These are phyloP conservation scores for Cerioporus squamosus DNA, from an alignment of 1,284 basidiomycete genomes.

Conservation along the genomic window DNA sequence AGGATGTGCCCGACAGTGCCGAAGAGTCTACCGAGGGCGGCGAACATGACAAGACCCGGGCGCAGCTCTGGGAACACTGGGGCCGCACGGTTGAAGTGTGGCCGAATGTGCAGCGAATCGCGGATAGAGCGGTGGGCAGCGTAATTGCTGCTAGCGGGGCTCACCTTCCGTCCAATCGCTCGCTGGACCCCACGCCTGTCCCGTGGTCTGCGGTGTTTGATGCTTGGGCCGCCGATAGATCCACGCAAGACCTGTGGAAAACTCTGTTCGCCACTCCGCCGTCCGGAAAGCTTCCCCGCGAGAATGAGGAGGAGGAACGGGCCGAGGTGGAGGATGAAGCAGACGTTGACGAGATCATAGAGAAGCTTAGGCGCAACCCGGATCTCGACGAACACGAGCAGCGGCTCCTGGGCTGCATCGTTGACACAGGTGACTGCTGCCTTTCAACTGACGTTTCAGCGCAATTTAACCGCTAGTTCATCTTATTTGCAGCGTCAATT, in stretches of 20 bases:
- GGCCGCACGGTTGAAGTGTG: conserved; percentile 68
- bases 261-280: conserved; percentile 53
- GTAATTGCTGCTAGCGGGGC: conserved; percentile 51
- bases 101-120: conserved; percentile 69
- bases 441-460: conserved; percentile 8
- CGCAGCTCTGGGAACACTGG: conserved; percentile 75
- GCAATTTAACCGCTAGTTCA: conserved; percentile 16
- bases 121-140: conserved; percentile 73
- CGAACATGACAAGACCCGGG: conserved; percentile 28
- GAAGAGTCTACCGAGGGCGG: conserved; percentile 20
- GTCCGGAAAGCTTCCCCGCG: conserved; percentile 40
- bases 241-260: conserved; percentile 55
- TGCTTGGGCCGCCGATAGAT: conserved; percentile 64
- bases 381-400: conserved; percentile 81
- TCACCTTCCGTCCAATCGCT: conserved; percentile 32
- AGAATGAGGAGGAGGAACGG: conserved; percentile 45
- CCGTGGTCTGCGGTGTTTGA: conserved; percentile 65
- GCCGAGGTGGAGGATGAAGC: conserved; percentile 39
- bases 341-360: conserved; percentile 72
- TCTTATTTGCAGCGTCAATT: conserved; percentile 55
- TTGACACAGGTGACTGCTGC: conserved; percentile 67
- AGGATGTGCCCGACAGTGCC: conserved; percentile 27
- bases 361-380: conserved; percentile 73
- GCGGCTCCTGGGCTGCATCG: conserved; percentile 80
- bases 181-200: conserved; percentile 60